phyloP scores from a whole-genome alignment of 768 basidiomycete genomes.

The Tremella mesenterica region DNA sequence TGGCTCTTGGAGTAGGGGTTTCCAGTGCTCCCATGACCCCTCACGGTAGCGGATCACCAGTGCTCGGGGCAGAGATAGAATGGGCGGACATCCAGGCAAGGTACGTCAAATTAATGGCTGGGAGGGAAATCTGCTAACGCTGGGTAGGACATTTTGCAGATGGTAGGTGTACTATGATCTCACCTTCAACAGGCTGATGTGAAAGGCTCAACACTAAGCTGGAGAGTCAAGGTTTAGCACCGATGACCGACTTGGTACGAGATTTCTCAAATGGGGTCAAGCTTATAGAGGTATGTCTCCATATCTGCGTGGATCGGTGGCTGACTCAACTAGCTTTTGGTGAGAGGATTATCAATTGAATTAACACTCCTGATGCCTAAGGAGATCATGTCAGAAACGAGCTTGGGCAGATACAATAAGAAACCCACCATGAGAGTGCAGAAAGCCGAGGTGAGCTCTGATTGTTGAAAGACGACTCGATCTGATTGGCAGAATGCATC shows the following conservation, averaged over 20 bases:
- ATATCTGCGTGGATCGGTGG: background rate
- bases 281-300: conserved; percentile 82
- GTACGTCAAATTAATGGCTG: background rate
- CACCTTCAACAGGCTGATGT: background rate
- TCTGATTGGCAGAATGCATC: conserved; percentile 61
- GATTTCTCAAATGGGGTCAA: conserved; percentile 94
- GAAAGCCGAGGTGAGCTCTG: conserved; percentile 61
- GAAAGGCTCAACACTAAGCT: conserved; percentile 90
- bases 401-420: conserved; percentile 90
- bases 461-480: background rate
- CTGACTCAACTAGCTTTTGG: background rate
- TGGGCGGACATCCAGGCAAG: conserved; percentile 29
- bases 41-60: background rate
- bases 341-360: background rate
- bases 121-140: background rate
- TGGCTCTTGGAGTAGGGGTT: background rate
- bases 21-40: background rate
- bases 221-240: conserved; percentile 69
- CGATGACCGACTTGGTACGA: conserved; percentile 77
- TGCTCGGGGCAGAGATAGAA: conserved; percentile 6
- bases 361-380: conserved; percentile 39
- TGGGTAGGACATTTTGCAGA: conserved; percentile 38
- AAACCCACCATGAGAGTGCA: conserved; percentile 85
- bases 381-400: conserved; percentile 89
- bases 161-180: conserved; percentile 20